These are phyloP conservation scores for Clonostachys byssicola DNA, from an alignment of 2,329 filamentous ascomycete species.

Conservation along the genomic window DNA sequence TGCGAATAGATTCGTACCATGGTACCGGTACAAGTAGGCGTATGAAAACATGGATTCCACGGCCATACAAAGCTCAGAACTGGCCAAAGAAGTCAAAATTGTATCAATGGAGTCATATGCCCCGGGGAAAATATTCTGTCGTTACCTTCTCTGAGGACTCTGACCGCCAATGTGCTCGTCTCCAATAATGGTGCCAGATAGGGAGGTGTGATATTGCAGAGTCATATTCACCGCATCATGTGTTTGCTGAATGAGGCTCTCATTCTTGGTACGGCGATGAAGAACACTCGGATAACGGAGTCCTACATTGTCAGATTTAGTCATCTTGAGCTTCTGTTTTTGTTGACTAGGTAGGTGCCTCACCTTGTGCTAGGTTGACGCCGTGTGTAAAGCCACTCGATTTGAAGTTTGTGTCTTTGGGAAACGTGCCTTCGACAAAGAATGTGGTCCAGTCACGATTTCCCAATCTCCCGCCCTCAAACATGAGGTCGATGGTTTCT, in stretches of 20 bases:
- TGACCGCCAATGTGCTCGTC: conserved; percentile 27
- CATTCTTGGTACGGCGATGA: conserved; percentile 26
- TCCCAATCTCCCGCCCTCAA: conserved; percentile 14
- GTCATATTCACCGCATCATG: conserved; percentile 23
- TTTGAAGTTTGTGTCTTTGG: conserved; percentile 3
- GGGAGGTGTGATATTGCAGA: conserved; percentile 24
- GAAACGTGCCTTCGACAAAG: conserved; percentile 14
- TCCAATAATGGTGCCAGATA: conserved; percentile 28
- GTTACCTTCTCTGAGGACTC: conserved; percentile 18
- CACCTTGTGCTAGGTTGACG: conserved; percentile 30
- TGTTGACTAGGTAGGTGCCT: not conserved
- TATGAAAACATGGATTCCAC: conserved; percentile 18
- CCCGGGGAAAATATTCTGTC: not conserved
- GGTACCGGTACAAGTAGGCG: conserved; percentile 15
- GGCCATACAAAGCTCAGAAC: conserved; percentile 16
- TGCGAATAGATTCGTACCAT: conserved; percentile 27
- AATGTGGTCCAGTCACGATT: conserved; percentile 23
- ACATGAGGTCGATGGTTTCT: conserved; percentile 28
- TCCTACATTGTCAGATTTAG: conserved; percentile 8
- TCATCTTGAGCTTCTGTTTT: too few relatives aligned
- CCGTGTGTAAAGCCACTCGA: conserved; percentile 26
- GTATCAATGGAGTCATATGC: too few relatives aligned
- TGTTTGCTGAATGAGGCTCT: conserved; percentile 20
- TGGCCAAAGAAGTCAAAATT: not conserved
- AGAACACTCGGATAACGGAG: conserved; percentile 27